phyloP scores from a whole-genome alignment of 1,284 basidiomycete genomes.

The Acaromyces ingoldii region DNA sequence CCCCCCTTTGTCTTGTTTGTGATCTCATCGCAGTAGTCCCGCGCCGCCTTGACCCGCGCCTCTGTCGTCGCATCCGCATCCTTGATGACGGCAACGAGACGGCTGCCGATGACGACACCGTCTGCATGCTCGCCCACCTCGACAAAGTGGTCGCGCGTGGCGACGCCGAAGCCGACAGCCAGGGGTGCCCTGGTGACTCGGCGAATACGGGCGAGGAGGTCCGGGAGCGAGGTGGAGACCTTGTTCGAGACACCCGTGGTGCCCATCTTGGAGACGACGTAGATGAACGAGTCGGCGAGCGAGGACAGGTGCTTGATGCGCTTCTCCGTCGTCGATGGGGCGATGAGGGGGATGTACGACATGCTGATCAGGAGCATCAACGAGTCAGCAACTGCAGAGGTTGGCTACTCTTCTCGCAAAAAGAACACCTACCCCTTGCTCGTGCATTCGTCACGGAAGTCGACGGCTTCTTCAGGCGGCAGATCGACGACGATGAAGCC shows the following conservation, averaged over 20 bases:
- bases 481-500: slow-evolving; percentile 97
- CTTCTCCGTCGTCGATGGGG: slow-evolving; percentile 80
- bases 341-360: slow-evolving; percentile 93
- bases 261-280: slow-evolving; percentile 83
- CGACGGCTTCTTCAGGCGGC: slow-evolving; percentile 89
- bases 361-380: slow-evolving; percentile 59
- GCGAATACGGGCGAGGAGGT: slow-evolving; percentile 51
- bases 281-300: slow-evolving; percentile 96
- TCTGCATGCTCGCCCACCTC: slow-evolving; percentile 75
- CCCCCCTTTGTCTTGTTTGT: slow-evolving; percentile 54
- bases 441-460: slow-evolving; percentile 81
- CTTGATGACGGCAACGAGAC: slow-evolving; percentile 75
- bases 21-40: slow-evolving; percentile 61
- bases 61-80: slow-evolving; percentile 53
- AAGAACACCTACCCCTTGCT: slow-evolving; percentile 63
- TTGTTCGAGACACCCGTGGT: slow-evolving; percentile 84
- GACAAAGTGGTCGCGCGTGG: slow-evolving; percentile 86
- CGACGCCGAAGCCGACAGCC: slow-evolving; percentile 93
- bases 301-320: slow-evolving; percentile 85
- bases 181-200: slow-evolving; percentile 66
- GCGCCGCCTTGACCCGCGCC: slow-evolving; percentile 53
- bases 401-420: not conserved
- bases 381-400: not conserved
- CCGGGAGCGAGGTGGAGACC: slow-evolving; percentile 54
- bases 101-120: slow-evolving; percentile 88